phyloP scores from a whole-genome alignment of 805 yeast genomes.

The Ogataea minuta region DNA sequence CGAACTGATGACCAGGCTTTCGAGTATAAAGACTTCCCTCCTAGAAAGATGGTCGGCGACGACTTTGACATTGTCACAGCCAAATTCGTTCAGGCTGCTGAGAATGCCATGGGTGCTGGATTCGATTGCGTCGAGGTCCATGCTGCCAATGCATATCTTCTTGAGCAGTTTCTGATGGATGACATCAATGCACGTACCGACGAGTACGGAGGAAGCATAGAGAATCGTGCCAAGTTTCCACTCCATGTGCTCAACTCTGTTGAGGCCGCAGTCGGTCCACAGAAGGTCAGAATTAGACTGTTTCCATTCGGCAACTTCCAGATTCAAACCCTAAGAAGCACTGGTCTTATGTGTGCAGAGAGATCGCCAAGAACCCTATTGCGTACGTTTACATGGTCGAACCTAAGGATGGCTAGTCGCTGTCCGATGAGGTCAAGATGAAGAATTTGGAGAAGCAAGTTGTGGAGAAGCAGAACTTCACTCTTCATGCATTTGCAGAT shows the following conservation, averaged over 20 bases:
- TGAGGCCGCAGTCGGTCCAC: constrained; percentile 50
- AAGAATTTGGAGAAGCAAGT: constrained; percentile 12
- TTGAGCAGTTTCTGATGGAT: constrained; percentile 41
- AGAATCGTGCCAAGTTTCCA: constrained; percentile 40
- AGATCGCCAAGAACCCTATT: constrained; percentile 36
- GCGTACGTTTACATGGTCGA: constrained; percentile 44
- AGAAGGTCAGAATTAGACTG: constrained; percentile 45
- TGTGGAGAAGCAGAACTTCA: constrained; percentile 4
- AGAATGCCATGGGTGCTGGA: constrained; percentile 38
- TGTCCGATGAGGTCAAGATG: constrained; percentile 11
- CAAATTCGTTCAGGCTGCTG: constrained; percentile 44
- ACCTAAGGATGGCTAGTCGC: constrained; percentile 66
- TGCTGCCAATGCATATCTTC: constrained; percentile 40
- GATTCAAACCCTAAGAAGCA: constrained; percentile 34
- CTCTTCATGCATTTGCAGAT: constrained; percentile 41
- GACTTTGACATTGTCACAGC: constrained; percentile 46
- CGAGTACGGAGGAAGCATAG: constrained; percentile 42
- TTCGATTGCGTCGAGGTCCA: constrained; percentile 44
- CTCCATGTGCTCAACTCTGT: constrained; percentile 52
- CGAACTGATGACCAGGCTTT: not conserved
- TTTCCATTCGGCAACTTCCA: constrained; percentile 46
- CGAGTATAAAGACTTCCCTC: constrained; percentile 12
- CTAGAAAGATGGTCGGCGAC: constrained; percentile 34
- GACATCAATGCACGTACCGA: constrained; percentile 39
- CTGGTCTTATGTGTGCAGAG: constrained; percentile 37